A percentile compares a stretch with the other conserved stretches of the same genome.
Conservation (phyloP, 202 grass and related monocot genomes). For the Eragrostis tef region DNA sequence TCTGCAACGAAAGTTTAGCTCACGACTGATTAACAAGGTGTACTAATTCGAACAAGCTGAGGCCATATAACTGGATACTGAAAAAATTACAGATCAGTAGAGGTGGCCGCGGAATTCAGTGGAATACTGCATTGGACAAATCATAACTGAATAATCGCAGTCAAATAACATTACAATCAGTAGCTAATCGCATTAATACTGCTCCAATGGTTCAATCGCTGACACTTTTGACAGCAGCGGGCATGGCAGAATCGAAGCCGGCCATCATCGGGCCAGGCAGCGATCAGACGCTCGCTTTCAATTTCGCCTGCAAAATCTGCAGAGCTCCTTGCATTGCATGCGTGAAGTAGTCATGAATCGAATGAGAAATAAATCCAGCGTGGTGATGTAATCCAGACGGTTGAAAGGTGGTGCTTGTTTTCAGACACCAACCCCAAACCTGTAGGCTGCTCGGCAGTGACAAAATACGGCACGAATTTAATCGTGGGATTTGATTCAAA, state of each 20-base stretch:
- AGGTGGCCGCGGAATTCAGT: no score
- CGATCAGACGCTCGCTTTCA: background rate
- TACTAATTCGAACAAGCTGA: no score
- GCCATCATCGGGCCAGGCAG: background rate
- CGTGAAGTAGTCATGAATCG: background rate
- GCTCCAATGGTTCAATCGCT: background rate
- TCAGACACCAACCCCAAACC: background rate
- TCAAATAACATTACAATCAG: background rate
- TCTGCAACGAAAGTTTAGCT: background rate
- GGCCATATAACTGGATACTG: no score
- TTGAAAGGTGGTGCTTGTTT: conserved; percentile 6
- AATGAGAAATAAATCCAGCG: background rate
- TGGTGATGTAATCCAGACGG: background rate
- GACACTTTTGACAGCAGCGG: no score
- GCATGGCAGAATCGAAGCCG: background rate
- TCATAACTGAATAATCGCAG: background rate
- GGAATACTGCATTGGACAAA: no score
- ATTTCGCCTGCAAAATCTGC: conserved; percentile 8
- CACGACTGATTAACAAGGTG: no score
- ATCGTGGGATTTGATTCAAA: background rate
- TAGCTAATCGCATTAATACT: background rate
- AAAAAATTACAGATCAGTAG: no score
- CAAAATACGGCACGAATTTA: background rate
- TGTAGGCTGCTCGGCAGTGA: background rate
- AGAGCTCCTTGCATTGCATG: background rate